These are phyloP conservation scores for Aureobasidium sp. DNA, from an alignment of 2,329 filamentous ascomycete genomes.

Conservation along the genomic window DNA sequence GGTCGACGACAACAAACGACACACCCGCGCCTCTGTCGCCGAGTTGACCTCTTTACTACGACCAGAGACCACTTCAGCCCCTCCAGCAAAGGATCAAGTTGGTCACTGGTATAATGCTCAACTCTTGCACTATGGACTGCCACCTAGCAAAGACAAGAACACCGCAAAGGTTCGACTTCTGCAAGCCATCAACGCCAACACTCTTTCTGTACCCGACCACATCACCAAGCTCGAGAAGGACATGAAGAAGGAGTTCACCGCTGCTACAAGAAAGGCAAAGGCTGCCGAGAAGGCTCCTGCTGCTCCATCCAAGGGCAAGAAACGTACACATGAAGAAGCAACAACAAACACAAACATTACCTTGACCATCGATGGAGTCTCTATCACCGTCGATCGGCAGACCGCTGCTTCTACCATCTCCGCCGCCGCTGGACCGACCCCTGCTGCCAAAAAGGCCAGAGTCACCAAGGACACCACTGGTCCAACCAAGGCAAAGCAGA, in stretches of 20 bases:
- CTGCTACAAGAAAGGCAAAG: constrained; percentile 45
- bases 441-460: neutral
- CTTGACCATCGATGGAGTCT: constrained; percentile 22
- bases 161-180: constrained; percentile 53
- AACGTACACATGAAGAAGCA: constrained; percentile 23
- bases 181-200: constrained; percentile 47
- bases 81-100: constrained; percentile 40
- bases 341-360: constrained; percentile 22
- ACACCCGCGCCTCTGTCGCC: constrained; percentile 22
- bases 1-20: constrained; percentile 24
- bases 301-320: constrained; percentile 16
- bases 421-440: neutral
- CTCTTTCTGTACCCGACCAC: constrained; percentile 43
- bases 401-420: constrained; percentile 1
- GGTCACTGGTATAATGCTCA: constrained; percentile 59
- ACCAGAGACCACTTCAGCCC: neutral
- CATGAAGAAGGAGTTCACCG: constrained; percentile 53
- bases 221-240: constrained; percentile 46
- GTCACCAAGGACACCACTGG: neutral
- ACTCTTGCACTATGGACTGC: constrained; percentile 55
- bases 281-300: constrained; percentile 11
- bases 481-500: neutral
- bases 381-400: constrained; percentile 24
- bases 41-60: neutral
- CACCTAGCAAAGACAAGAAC: constrained; percentile 50